phyloP scores from a whole-genome alignment of 1,284 basidiomycete genomes.

The Nidula niveotomentosa region DNA sequence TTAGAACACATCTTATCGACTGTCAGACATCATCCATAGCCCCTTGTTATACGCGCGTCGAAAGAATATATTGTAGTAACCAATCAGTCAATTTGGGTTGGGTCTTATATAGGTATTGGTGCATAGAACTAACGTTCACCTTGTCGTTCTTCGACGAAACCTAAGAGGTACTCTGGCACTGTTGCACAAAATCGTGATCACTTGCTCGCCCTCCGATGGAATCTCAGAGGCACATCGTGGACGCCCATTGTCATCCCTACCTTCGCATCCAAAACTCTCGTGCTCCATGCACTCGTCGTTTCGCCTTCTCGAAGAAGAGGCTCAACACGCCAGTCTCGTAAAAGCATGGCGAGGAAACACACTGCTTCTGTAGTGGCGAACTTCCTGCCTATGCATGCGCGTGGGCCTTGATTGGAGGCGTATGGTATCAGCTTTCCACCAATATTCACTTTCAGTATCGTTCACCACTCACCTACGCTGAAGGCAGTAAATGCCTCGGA shows the following conservation, averaged over 20 bases:
- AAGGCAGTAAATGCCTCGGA: conserved; percentile 43
- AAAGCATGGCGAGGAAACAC: conserved; percentile 46
- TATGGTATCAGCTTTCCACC: neutral
- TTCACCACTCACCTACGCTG: conserved; percentile 38
- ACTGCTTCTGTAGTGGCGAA: conserved; percentile 53
- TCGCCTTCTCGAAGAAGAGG: conserved; percentile 41
- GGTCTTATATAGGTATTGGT: too few relatives aligned
- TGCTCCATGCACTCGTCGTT: conserved; percentile 39
- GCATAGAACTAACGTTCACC: too few relatives aligned
- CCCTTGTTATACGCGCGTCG: too few relatives aligned
- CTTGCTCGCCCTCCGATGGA: neutral
- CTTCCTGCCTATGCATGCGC: conserved; percentile 54
- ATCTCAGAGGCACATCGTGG: conserved; percentile 27
- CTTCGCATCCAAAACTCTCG: conserved; percentile 39
- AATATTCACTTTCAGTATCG: neutral
- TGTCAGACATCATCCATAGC: too few relatives aligned
- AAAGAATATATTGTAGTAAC: too few relatives aligned
- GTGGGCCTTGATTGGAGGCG: conserved; percentile 31
- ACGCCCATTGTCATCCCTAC: conserved; percentile 39
- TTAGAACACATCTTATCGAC: too few relatives aligned
- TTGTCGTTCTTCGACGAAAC: too few relatives aligned
- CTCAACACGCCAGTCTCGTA: conserved; percentile 51
- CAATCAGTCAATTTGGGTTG: too few relatives aligned
- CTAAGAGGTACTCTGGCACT: too few relatives aligned
- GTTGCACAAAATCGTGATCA: too few relatives aligned